Evolutionary conservation across 1,284 basidiomycete genomes (phyloP), one percentile per base, ranked within the genome.

Genomic region (Apiotrichum montevideense): DNA sequence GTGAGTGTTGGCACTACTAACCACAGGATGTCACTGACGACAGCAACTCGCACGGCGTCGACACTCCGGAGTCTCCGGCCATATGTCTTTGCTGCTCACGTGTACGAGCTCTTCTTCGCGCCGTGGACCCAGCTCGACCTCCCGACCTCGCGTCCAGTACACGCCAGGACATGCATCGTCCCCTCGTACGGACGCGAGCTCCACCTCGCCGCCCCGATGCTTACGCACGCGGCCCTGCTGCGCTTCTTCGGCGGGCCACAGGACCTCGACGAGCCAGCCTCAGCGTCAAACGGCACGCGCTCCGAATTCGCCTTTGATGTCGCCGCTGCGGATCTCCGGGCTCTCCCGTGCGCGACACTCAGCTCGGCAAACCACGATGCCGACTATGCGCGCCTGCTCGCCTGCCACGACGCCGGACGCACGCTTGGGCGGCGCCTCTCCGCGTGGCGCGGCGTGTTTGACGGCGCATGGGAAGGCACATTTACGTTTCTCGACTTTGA

Each of bases 401-500:
- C 57, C 8, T 80, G 79, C 57, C 69, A 71, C 41, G 74, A 80
- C 57, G 78, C 81, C 0, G 64, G 51, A 34, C 53, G 21, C 7
- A 72, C 71, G 0, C 66, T 59, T 10, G 80, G 80, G 1, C 67
- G 80, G 46, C 66, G 69, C n/a, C 70, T 74, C 6, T 61, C 71
- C 34, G 74, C 70, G 45, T 77, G 73, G 71, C 63, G 69, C 8
- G 78, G 79, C 14, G 70, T 70, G 34, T 77, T 79, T 45, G 64
- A 73, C 6, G 81, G 81, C 1, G 74, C 73, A 21, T 83, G 81
- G 81, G 81, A 82, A 57, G 81, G 81, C 1, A 73, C 75, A 9
- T 83, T 83, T 57, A 70, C 72, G 52, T 83, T 81, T 62, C 79
- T 82, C 63, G 80, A 82, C 57, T 83, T 81, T 61, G 80, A 81